Evolutionary conservation across 2,329 filamentous ascomycete genomes (phyloP).

Genomic region (Thelonectria blattea): DNA sequence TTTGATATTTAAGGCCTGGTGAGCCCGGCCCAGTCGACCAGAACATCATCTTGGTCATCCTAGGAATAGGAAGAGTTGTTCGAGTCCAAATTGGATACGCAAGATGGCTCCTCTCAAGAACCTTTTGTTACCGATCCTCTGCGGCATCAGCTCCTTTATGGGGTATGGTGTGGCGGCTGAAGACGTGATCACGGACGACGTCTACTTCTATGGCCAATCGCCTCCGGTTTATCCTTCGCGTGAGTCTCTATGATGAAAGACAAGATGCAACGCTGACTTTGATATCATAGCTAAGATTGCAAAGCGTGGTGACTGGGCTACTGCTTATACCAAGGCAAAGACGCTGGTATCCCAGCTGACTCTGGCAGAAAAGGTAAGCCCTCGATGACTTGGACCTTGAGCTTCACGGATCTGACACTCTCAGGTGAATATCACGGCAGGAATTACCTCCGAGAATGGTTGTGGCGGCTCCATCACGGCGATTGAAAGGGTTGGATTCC

Average conservation of each 20-base stretch:
- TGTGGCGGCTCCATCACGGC: conserved; percentile 2
- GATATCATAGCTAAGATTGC: not conserved
- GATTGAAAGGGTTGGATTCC: conserved; percentile 2
- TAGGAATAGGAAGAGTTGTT: not conserved
- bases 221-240: conserved; percentile 10
- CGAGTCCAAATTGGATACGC: not conserved
- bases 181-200: not conserved
- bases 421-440: not conserved
- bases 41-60: not conserved
- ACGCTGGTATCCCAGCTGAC: not conserved
- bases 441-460: not conserved
- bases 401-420: not conserved
- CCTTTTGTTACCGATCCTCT: not conserved
- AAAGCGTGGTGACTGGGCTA: conserved; percentile 1
- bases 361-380: conserved; percentile 2
- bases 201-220: conserved; percentile 2
- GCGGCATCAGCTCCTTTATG: not conserved
- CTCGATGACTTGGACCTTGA: not conserved
- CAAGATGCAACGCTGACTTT: not conserved
- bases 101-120: not conserved
- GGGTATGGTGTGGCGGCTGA: not conserved
- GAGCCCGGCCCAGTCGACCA: not conserved
- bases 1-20: not conserved
- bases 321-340: not conserved
- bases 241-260: not conserved